Conservation (phyloP, 2,329 filamentous ascomycete genomes). For the Aspergillus cejpii region DNA sequence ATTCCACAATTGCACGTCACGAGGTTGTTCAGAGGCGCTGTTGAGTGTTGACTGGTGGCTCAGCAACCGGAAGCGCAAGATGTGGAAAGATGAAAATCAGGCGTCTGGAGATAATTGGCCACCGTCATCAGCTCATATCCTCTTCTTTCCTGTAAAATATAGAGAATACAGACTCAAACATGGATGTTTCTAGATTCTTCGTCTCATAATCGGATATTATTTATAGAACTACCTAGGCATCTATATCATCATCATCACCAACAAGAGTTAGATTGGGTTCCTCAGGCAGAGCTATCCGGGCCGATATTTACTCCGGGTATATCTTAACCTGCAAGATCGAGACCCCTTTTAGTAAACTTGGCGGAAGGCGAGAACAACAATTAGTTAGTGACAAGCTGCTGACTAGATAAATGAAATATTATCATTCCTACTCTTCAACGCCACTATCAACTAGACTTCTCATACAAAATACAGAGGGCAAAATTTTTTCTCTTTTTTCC, state of each 20-base stretch:
- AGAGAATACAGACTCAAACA: not conserved
- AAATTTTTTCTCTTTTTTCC: not conserved
- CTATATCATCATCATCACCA: not conserved
- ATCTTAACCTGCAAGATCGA: conserved; percentile 19
- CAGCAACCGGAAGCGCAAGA: not conserved
- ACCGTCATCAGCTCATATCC: not conserved
- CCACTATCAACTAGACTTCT: not conserved
- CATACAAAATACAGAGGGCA: not conserved
- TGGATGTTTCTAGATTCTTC: not conserved
- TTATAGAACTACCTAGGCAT: not conserved
- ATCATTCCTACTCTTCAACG: not conserved
- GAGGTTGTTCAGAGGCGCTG: conserved; percentile 2
- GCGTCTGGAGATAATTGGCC: not conserved
- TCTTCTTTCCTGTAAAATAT: not conserved
- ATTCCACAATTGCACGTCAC: conserved; percentile 8
- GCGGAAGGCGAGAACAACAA: conserved; percentile 13
- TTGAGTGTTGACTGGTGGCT: not conserved
- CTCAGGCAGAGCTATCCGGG: conserved; percentile 7
- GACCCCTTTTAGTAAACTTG: too few relatives aligned
- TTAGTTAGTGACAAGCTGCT: not conserved
- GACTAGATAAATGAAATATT: not conserved
- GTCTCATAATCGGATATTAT: too few relatives aligned
- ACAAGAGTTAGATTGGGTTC: not conserved
- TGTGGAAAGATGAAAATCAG: not conserved
- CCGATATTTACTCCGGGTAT: conserved; percentile 18